Conservation (phyloP, 2,329 filamentous ascomycete genomes). For the Aspergillus aculeatinus region DNA sequence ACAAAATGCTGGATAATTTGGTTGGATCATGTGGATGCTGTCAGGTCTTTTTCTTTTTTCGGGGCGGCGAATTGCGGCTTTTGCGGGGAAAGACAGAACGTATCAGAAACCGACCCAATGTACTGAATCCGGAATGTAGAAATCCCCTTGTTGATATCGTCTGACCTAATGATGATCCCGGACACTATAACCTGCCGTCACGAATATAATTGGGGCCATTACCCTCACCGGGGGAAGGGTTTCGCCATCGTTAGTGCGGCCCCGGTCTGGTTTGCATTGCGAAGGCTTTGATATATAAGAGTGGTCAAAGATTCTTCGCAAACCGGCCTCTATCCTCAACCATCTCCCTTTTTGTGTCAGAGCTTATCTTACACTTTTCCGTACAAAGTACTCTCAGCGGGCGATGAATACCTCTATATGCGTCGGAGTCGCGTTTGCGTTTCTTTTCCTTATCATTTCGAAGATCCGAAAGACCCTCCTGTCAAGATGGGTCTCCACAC, state of each 20-base stretch:
- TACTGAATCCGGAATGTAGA: constrained; percentile 22
- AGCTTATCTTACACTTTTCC: constrained; percentile 4
- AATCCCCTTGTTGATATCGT: constrained; percentile 23
- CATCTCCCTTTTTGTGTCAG: constrained; percentile 8
- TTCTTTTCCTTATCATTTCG: constrained; percentile 30
- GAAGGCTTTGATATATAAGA: constrained; percentile 17
- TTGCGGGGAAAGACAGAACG: constrained; percentile 29
- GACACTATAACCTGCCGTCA: constrained; percentile 12
- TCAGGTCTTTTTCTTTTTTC: constrained; percentile 25
- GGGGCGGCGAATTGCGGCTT: constrained; percentile 29
- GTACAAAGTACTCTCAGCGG: constrained; percentile 11
- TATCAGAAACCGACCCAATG: constrained; percentile 25
- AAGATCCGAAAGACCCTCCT: constrained; percentile 24
- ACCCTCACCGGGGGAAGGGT: constrained; percentile 17
- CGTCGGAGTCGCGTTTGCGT: constrained; percentile 28
- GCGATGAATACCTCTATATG: constrained; percentile 37
- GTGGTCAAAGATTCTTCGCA: constrained; percentile 15
- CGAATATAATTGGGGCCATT: constrained; percentile 24
- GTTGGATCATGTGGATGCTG: constrained; percentile 30
- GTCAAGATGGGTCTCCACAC: constrained; percentile 11
- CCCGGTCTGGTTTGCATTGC: constrained; percentile 16
- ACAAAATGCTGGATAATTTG: constrained; percentile 22
- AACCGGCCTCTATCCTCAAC: constrained; percentile 10
- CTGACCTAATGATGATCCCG: constrained; percentile 25
- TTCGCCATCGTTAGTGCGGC: constrained; percentile 18